Evolutionary conservation across 345 rosid species (phyloP), one percentile per base, ranked within the genome.

Genomic region (Melaleuca alternifolia): DNA sequence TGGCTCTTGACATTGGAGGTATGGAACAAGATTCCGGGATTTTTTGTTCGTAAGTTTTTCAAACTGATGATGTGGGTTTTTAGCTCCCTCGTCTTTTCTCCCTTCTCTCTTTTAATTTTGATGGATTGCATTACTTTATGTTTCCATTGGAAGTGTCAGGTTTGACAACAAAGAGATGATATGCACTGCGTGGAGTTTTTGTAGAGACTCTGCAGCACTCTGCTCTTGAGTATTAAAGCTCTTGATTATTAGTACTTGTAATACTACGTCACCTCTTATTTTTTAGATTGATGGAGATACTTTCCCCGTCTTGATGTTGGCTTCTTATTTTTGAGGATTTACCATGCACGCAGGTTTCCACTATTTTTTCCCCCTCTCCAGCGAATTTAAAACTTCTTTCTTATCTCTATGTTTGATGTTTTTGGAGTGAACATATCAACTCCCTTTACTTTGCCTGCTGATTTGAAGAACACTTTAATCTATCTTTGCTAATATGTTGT

Each of bases 1-100:
- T 96, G 91, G 97, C 99, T 85, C 94, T 96, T 89, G 99, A 97
- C 86, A 97, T 97, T 85, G 99, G 99, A 93, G 99, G 99, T 97
- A 65, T 52, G 48, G 7, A n/a, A 77, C n/a, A 33, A 30, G 51
- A 48, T 84, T 41, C 54, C 50, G 20, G 16, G 79, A 20, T 46
- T 20, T 24, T 26, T 85, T 5, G 56, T 37, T 61, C 23, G 20
- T 28, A 62, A 48, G 26, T 65, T 65, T 65, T 65, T 30, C 44
- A 15, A 15, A 30, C 23, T 18, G 79, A n/a, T 21, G 48, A 33
- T 18, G 79, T 41, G 41, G 2, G 46, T 65, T 23, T 16, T 71
- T 18, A 33, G 48, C 79, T 71, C 24, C 24, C 62, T 75, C 44
- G 16, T 50, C 41, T 82, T 18, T 84, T 54, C 75, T 11, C 30